These are phyloP conservation scores for Carex parvula DNA, from an alignment of 176 grass and related monocot genomes.

Conservation along the genomic window DNA sequence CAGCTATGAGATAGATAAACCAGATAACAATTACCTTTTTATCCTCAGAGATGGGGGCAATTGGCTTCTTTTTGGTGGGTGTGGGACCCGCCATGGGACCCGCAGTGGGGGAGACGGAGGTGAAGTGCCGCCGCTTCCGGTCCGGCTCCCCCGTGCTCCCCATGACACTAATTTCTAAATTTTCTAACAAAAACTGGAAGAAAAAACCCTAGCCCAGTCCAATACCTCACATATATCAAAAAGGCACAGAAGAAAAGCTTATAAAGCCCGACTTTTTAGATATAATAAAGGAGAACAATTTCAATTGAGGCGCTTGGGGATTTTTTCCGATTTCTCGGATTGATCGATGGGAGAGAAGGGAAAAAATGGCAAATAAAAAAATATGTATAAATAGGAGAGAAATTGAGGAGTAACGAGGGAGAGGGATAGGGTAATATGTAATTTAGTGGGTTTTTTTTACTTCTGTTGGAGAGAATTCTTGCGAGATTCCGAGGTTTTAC, in stretches of 20 bases:
- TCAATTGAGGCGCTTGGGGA: neutral
- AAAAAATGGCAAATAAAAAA: neutral
- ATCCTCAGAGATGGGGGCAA: slow-evolving; percentile 51
- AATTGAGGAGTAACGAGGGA: neutral
- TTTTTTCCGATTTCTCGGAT: slow-evolving; percentile 7
- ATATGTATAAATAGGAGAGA: neutral
- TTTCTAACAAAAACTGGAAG: neutral
- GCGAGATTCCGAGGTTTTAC: neutral
- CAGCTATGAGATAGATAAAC: neutral
- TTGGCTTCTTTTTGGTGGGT: slow-evolving; percentile 42
- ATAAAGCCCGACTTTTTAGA: neutral
- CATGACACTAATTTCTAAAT: slow-evolving; percentile 40
- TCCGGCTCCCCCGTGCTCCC: slow-evolving; percentile 59
- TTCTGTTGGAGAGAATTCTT: neutral
- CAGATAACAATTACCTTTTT: slow-evolving; percentile 49
- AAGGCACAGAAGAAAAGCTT: neutral
- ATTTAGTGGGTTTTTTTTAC: neutral
- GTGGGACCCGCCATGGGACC: slow-evolving; percentile 20
- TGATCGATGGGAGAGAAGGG: neutral
- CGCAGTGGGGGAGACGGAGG: slow-evolving; percentile 46
- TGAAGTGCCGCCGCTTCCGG: slow-evolving; percentile 53
- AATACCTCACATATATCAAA: slow-evolving; percentile 24
- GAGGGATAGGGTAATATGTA: neutral
- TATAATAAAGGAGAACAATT: neutral
- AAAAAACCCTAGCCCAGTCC: slow-evolving; percentile 37